These are phyloP conservation scores for Arthrinium puccinioides DNA, from an alignment of 2,329 filamentous ascomycete genomes.

Conservation along the genomic window DNA sequence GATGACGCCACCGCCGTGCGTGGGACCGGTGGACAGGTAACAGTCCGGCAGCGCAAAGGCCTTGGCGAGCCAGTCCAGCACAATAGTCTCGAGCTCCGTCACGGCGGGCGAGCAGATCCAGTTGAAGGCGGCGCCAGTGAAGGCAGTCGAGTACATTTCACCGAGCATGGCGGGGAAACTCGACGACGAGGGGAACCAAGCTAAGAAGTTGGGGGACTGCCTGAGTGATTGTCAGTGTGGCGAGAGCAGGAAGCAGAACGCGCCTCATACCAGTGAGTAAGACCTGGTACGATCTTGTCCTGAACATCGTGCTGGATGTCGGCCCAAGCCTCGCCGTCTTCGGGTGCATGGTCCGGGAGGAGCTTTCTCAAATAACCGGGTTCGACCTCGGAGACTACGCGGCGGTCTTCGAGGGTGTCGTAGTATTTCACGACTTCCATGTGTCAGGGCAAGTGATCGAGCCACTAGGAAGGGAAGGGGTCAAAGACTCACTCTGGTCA, in stretches of 20 bases:
- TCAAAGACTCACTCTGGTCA: slow-evolving; percentile 66
- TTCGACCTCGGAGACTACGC: slow-evolving; percentile 69
- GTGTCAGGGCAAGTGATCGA: slow-evolving; percentile 4
- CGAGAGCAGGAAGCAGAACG: background rate
- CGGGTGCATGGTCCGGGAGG: slow-evolving; percentile 60
- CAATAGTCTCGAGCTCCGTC: slow-evolving; percentile 87
- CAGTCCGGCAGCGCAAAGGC: slow-evolving; percentile 65
- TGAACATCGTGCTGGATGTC: slow-evolving; percentile 80
- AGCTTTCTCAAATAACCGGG: slow-evolving; percentile 82
- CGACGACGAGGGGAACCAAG: slow-evolving; percentile 81
- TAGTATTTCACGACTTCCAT: slow-evolving; percentile 73
- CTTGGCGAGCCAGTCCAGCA: slow-evolving; percentile 85
- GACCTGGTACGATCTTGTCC: slow-evolving; percentile 77
- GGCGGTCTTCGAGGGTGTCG: slow-evolving; percentile 60
- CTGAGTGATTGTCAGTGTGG: slow-evolving; percentile 17
- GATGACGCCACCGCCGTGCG: slow-evolving; percentile 79
- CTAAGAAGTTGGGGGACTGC: slow-evolving; percentile 92
- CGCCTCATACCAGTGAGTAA: slow-evolving; percentile 69
- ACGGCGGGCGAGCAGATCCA: slow-evolving; percentile 92
- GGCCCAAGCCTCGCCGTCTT: slow-evolving; percentile 64
- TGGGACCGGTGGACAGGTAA: slow-evolving; percentile 66
- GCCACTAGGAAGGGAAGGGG: background rate
- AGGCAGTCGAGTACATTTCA: slow-evolving; percentile 84
- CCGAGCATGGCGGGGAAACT: slow-evolving; percentile 82
- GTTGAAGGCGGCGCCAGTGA: slow-evolving; percentile 90